phyloP scores from a whole-genome alignment of 2,329 filamentous ascomycete species.

The Venturiaceae sp. region DNA sequence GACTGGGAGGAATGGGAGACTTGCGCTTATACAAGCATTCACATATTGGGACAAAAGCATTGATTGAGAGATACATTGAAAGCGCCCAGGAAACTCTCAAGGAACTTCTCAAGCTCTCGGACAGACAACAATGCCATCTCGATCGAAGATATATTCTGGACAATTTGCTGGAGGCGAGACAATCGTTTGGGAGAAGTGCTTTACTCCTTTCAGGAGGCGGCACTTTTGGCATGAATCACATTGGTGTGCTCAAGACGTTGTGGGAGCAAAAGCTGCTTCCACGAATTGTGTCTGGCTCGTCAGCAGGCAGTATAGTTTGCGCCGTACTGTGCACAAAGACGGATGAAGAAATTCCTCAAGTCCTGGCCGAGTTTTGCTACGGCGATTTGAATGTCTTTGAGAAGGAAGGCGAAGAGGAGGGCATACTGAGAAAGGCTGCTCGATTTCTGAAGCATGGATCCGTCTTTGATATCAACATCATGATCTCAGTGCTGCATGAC shows the following conservation, averaged over 20 bases:
- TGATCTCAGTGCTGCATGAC: slow-evolving; percentile 65
- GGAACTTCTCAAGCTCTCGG: slow-evolving; percentile 47
- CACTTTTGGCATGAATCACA: slow-evolving; percentile 86
- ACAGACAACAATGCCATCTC: slow-evolving; percentile 31
- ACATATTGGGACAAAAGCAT: slow-evolving; percentile 72
- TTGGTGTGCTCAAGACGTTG: slow-evolving; percentile 75
- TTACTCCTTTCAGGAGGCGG: slow-evolving; percentile 76
- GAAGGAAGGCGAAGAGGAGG: slow-evolving; percentile 47
- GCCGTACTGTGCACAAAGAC: slow-evolving; percentile 69
- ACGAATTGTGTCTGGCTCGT: slow-evolving; percentile 79
- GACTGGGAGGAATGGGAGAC: slow-evolving; percentile 80
- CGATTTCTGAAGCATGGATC: slow-evolving; percentile 72
- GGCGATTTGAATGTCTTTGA: slow-evolving; percentile 79
- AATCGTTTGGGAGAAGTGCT: slow-evolving; percentile 78
- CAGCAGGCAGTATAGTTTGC: slow-evolving; percentile 78
- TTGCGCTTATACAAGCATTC: slow-evolving; percentile 73
- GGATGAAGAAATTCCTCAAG: slow-evolving; percentile 64
- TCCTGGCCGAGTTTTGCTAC: slow-evolving; percentile 63
- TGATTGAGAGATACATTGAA: slow-evolving; percentile 81
- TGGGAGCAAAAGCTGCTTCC: slow-evolving; percentile 68
- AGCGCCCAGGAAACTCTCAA: slow-evolving; percentile 68
- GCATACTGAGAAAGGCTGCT: slow-evolving; percentile 57
- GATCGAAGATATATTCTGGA: slow-evolving; percentile 55
- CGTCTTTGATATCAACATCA: slow-evolving; percentile 80
- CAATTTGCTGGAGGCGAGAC: slow-evolving; percentile 59